Base-by-base conservation (phyloP, 352 stramenopile genomes). In the Globisporangium carolinianum region DNA sequence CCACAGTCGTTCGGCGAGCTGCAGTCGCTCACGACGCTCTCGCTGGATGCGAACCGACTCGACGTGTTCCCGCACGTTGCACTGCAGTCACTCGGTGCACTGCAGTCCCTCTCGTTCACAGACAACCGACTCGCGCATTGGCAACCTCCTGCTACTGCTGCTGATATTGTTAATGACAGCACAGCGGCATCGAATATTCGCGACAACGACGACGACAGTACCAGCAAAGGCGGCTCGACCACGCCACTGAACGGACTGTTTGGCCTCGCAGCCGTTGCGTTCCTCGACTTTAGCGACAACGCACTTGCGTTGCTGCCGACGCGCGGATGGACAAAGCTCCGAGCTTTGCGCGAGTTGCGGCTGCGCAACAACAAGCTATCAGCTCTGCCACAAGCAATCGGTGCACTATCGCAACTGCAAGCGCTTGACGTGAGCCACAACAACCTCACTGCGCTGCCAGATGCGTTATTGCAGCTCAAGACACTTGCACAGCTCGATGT, bases 211-310 rank as follows among this genome's bases (percentile, higher is more conserved):
- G 62, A 63, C 24, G 54, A 36, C 45, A 49, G 0, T 24, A 7
- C 17, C 4, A 49, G 24, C 24, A 24, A 24, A 24, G 24, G 2
- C 24, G 1, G 24, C 24, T 24, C 0, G 12, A 51, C 14, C 39
- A 55, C 6, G 6, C n/a, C 11, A 11, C 11, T 6, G 37, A 75
- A 76, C 37, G 67, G 72, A 8, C 15, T 82, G 0, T 69, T 72
- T 14, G 52, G 37, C 0, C 46, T 82, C 36, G 24, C 43, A 0
- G 47, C 46, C 4, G 39, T 76, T 4, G 58, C 73, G 14, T 87
- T 72, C 57, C 47, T 85, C 7, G 74, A 85, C 57, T 72, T 87
- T 7, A 73, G 67, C 18, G 68, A 82, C 10, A 87, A 84, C 45
- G 38, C 51, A 7, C 55, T 87, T 2, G 32, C 48, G 4, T 14